Evolutionary conservation across 2,329 filamentous ascomycete genomes (phyloP), one percentile per base, ranked within the genome.

Genomic region (Diaporthe sp.): DNA sequence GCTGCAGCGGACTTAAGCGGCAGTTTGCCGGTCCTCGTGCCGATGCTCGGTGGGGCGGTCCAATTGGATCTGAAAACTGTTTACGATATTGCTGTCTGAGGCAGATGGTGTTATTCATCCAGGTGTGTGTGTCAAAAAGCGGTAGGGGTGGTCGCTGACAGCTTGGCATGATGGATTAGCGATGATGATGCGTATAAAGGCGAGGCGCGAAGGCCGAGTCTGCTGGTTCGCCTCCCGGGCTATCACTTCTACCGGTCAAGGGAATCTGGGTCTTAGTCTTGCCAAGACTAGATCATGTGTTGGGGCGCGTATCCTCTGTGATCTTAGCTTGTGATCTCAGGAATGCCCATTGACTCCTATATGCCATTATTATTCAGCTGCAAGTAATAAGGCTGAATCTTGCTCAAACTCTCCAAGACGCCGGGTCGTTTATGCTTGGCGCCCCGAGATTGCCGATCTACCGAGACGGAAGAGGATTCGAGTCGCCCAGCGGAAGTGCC

Each of bases 181-280:
- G 13, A 52, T 52, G 64, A 67, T 67, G 64, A 67, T 67, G 64
- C 64, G 47, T 54, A 40, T 50, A 68, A 40, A 54, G 64, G 64
- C 64, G 64, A 68, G 64, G 40, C 64, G 64, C 64, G 64, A 68
- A 68, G 12, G 64, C 64, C 64, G 64, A 68, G 33, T 38, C 35
- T 38, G 64, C 33, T 52, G n/a, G n/a, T 54, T 68, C 47, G 47
- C 35, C 47, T 30, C 64, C 33, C n/a, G 50, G 12, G 22, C 30
- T 54, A 47, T 54, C 47, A 54, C 30, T 19, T 42, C 12, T 61
- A 17, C 64, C 25, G 33, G 47, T 22, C n/a, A n/a, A 35, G 12
- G 35, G 17, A 40, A 15, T 25, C 25, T 40, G 57, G 35, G 12
- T 22, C 47, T 50, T 28, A 40, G 47, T 30, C 64, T 17, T 50